Conservation (phyloP, 345 rosid genomes). For the Streptanthus diversifolius region DNA sequence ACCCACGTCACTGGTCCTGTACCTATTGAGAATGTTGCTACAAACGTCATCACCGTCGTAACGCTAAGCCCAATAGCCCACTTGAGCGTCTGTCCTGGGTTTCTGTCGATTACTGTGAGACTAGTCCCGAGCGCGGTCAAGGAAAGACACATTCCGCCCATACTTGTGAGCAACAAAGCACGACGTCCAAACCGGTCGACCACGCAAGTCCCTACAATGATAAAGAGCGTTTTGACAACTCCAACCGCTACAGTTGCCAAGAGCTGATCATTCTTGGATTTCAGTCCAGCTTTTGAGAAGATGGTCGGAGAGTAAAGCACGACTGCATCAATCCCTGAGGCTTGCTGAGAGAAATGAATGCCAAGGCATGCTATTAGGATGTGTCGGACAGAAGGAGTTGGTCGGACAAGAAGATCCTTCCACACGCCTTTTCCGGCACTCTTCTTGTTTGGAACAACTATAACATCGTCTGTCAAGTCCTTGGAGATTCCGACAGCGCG, state of each 20-base stretch:
- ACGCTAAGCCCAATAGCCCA: slow-evolving; percentile 49
- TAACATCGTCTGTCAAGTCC: slow-evolving; percentile 42
- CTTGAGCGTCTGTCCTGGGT: slow-evolving; percentile 31
- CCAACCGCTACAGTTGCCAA: slow-evolving; percentile 60
- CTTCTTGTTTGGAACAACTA: slow-evolving; percentile 17
- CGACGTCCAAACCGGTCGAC: slow-evolving; percentile 59
- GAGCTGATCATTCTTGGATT: slow-evolving; percentile 42
- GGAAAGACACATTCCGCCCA: slow-evolving; percentile 52
- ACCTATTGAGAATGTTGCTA: slow-evolving; percentile 69
- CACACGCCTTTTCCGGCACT: slow-evolving; percentile 48
- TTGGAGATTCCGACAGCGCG: slow-evolving; percentile 32
- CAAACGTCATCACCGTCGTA: slow-evolving; percentile 46
- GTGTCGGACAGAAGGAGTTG: slow-evolving; percentile 48
- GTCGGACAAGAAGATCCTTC: slow-evolving; percentile 51
- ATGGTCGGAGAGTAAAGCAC: slow-evolving; percentile 61
- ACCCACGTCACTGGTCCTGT: slow-evolving; percentile 79
- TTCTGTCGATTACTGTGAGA: slow-evolving; percentile 27
- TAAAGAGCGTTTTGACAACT: slow-evolving; percentile 43
- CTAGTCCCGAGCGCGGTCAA: slow-evolving; percentile 47
- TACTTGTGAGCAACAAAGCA: slow-evolving; percentile 57
- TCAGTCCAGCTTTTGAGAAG: slow-evolving; percentile 54
- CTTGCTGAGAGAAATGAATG: slow-evolving; percentile 68
- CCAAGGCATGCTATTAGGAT: slow-evolving; percentile 60
- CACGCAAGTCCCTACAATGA: slow-evolving; percentile 49
- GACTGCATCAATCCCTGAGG: slow-evolving; percentile 68